Evolutionary conservation across 2,329 filamentous ascomycete species (phyloP), one percentile per base, ranked within the genome.

Genomic region (Sporothrix protearum): DNA sequence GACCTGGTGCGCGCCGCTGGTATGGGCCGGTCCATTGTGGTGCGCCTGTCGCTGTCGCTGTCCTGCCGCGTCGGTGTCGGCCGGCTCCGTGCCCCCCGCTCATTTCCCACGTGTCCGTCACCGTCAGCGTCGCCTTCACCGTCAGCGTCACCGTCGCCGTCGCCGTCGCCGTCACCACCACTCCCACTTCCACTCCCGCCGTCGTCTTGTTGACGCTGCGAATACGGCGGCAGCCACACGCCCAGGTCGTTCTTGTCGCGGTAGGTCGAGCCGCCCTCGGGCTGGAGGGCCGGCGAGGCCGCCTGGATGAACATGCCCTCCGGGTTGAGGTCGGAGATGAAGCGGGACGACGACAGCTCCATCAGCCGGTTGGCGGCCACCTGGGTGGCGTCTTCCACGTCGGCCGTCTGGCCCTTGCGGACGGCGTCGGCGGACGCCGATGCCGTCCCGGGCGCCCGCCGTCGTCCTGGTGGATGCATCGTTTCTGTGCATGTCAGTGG

Each of bases 261-360:
- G 64, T 84, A 81, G 0, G 85, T 83, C 12, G 77, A 77, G 19
- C 79, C 79, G 36, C 75, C 75, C 30, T 79, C 80, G 30, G 75
- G 53, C 10, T 57, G 77, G 19, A 79, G 77, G 61, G 78, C 78
- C 30, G 81, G 79, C 70, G 80, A 81, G 1, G 85, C 85, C 1
- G 85, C 86, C 74, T 88, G 85, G 75, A 87, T 81, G 71, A 89
- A 87, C 77, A 89, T 85, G 72, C 85, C 85, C 76, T 89, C 87
- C 1, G 87, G 87, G 74, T 87, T 89, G 36, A 88, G 76, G 75
- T 89, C 87, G 22, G 87, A 86, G 49, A 89, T 84, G 70, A 88
- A 89, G 7, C 87, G 84, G 0, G 81, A 79, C 1, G 81, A 79
- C 7, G 78, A 76, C 5, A 79, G 76, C 71, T 78, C 76, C 33